Evolutionary conservation across 2,329 filamentous ascomycete genomes (phyloP).

Genomic region (Chlorencoelia australis): DNA sequence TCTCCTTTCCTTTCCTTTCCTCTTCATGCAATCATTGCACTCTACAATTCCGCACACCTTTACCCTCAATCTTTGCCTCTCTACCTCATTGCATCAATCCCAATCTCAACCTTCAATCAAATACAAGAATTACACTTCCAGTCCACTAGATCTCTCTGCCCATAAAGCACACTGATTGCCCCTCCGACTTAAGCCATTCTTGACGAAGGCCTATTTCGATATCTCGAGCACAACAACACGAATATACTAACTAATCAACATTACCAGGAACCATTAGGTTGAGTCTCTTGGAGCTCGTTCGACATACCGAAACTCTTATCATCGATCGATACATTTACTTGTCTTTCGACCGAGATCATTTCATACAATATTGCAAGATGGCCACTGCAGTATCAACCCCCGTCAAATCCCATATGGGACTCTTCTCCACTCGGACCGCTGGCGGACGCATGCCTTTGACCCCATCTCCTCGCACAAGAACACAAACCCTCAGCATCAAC

Average conservation of each 20-base stretch:
- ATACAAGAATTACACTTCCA: constrained; percentile 20
- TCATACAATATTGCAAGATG: constrained; percentile 52
- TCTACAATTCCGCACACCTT: constrained; percentile 24
- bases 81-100: constrained; percentile 15
- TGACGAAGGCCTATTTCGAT: constrained; percentile 35
- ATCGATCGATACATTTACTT: constrained; percentile 39
- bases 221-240: constrained; percentile 38
- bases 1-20: constrained; percentile 14
- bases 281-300: constrained; percentile 49
- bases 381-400: constrained; percentile 82
- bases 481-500: constrained; percentile 40
- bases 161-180: constrained; percentile 37
- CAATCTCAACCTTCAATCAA: constrained; percentile 17
- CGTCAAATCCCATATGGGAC: constrained; percentile 84
- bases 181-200: constrained; percentile 36
- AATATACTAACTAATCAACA: constrained; percentile 36
- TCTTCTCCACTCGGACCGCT: constrained; percentile 87
- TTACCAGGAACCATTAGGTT: constrained; percentile 47
- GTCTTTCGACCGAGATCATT: constrained; percentile 36
- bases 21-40: constrained; percentile 23
- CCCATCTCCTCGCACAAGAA: constrained; percentile 68
- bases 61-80: constrained; percentile 25
- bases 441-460: constrained; percentile 92
- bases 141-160: constrained; percentile 39
- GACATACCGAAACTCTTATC: constrained; percentile 29